Conservation (phyloP, 2,329 filamentous ascomycete genomes). For the Penicillium freii region DNA sequence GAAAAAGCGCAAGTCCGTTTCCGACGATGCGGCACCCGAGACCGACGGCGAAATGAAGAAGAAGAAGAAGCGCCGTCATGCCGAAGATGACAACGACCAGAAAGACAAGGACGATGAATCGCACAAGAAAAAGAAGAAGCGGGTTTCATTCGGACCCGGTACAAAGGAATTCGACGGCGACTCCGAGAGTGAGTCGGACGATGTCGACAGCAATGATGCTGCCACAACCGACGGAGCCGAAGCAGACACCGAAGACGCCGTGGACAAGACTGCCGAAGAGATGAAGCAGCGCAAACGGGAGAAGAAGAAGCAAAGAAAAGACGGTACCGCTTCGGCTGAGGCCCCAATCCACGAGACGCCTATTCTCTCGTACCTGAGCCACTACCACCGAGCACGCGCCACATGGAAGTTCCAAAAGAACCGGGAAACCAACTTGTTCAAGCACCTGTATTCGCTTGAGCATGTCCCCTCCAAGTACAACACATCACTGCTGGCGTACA, state of each 20-base stretch:
- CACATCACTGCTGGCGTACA: conserved; percentile 69
- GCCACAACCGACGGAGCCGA: conserved; percentile 13
- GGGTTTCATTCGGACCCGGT: conserved; percentile 64
- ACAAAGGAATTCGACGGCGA: conserved; percentile 58
- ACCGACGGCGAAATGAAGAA: conserved; percentile 20
- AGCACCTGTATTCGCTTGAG: conserved; percentile 72
- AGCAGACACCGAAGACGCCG: conserved; percentile 22
- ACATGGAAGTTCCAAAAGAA: conserved; percentile 98
- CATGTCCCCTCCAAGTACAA: conserved; percentile 70
- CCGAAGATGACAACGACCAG: conserved; percentile 18
- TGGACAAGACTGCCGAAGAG: conserved; percentile 24
- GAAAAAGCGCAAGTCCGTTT: conserved; percentile 24
- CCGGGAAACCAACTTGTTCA: conserved; percentile 79
- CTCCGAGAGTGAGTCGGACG: conserved; percentile 19
- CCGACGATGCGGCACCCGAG: conserved; percentile 14
- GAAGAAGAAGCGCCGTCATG: conserved; percentile 24
- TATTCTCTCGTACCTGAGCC: conserved; percentile 72
- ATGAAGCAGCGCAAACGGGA: conserved; percentile 35
- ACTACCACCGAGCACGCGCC: conserved; percentile 68
- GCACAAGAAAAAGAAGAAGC: conserved; percentile 48
- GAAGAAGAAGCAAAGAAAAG: conserved; percentile 27
- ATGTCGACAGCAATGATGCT: conserved; percentile 10
- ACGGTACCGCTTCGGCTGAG: conserved; percentile 13
- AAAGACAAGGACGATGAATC: conserved; percentile 12
- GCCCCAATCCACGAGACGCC: conserved; percentile 41